Conservation (phyloP, 768 basidiomycete genomes). For the Hericium erinaceus region DNA sequence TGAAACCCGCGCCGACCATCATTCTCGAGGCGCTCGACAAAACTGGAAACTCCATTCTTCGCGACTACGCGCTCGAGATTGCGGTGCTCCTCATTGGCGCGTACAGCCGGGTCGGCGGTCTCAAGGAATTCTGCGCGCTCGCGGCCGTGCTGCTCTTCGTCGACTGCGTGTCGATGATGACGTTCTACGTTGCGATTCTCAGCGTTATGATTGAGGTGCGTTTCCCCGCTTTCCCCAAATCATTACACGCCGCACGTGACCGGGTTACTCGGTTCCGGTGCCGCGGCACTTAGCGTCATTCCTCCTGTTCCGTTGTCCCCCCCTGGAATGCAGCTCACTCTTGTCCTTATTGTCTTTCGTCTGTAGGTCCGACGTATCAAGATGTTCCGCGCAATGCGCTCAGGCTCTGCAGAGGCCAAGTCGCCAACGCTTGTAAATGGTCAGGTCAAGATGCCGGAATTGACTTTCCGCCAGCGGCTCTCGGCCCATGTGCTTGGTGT, state of each 20-base stretch:
- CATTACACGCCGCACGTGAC: neutral
- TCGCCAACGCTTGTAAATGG: constrained; percentile 11
- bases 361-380: constrained; percentile 62
- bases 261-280: neutral
- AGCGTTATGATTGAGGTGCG: constrained; percentile 93
- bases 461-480: constrained; percentile 19
- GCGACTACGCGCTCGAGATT: constrained; percentile 91
- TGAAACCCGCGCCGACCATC: constrained; percentile 76
- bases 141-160: constrained; percentile 81
- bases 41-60: constrained; percentile 75
- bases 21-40: constrained; percentile 75
- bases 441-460: constrained; percentile 14
- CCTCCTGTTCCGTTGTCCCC: constrained; percentile 1
- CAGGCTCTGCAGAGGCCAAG: constrained; percentile 19
- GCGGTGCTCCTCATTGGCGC: constrained; percentile 84
- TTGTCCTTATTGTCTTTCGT: constrained; percentile 4
- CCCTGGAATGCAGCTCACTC: constrained; percentile 3
- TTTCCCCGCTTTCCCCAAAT: constrained; percentile 1
- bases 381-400: constrained; percentile 42
- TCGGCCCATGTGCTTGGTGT: constrained; percentile 30
- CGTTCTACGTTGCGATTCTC: constrained; percentile 82
- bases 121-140: constrained; percentile 90
- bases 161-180: constrained; percentile 84
- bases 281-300: neutral
- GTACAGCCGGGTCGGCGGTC: constrained; percentile 75